These are phyloP conservation scores for Aspergillus novofumigatus DNA, from an alignment of 2,329 filamentous ascomycete genomes.

Conservation along the genomic window DNA sequence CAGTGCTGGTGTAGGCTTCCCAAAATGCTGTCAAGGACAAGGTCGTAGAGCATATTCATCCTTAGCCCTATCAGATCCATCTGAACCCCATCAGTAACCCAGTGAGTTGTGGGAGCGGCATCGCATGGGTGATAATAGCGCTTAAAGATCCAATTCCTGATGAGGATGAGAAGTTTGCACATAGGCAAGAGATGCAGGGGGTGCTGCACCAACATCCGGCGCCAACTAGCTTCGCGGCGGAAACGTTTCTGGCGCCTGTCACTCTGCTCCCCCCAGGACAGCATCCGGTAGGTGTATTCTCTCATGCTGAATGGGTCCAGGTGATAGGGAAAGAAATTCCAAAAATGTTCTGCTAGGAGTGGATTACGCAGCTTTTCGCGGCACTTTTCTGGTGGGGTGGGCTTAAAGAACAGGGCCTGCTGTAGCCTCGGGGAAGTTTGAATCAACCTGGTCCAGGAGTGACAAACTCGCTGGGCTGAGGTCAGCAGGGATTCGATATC, in stretches of 20 bases:
- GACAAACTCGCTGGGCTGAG: slow-evolving; percentile 1
- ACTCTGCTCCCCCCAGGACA: background rate
- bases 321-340: background rate
- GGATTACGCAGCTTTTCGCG: background rate
- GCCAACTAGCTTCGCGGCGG: background rate
- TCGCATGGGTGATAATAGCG: background rate
- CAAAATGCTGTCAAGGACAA: background rate
- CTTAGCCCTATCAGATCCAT: background rate
- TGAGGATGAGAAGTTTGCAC: background rate
- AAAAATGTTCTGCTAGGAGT: background rate
- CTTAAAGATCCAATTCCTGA: background rate
- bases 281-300: background rate
- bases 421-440: background rate
- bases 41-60: background rate
- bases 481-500: slow-evolving; percentile 1
- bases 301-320: background rate
- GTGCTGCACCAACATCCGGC: background rate
- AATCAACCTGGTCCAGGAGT: background rate
- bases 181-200: background rate
- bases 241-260: background rate
- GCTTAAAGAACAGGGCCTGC: slow-evolving; percentile 12
- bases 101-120: background rate
- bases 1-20: background rate
- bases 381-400: background rate
- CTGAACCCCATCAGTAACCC: background rate